These are phyloP conservation scores for Mycocalia duriaeana DNA, from an alignment of 1,284 basidiomycete genomes.

Conservation along the genomic window DNA sequence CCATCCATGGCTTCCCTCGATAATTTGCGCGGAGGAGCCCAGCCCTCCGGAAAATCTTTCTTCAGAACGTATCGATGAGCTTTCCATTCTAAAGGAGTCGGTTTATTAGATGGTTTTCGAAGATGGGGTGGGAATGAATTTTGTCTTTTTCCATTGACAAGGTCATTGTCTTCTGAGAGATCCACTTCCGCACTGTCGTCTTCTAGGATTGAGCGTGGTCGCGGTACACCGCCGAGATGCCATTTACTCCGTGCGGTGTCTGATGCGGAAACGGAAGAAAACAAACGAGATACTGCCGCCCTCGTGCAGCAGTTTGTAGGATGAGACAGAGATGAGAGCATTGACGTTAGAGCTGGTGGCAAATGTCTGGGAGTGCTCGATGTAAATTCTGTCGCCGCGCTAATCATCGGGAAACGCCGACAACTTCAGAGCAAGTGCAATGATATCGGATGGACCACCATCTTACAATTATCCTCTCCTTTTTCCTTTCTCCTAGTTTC, in stretches of 20 bases:
- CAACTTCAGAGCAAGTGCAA: no score
- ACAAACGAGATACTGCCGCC: no score
- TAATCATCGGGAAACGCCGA: no score
- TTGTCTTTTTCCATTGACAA: constrained; percentile 36
- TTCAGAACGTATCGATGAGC: constrained; percentile 58
- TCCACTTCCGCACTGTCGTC: constrained; percentile 42
- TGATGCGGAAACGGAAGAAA: neutral
- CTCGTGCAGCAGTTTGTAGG: no score
- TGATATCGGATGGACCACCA: neutral
- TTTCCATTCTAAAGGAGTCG: constrained; percentile 50
- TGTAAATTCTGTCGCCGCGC: no score
- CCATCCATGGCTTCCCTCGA: constrained; percentile 91
- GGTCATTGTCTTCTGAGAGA: constrained; percentile 49
- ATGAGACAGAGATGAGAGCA: no score
- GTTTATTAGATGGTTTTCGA: constrained; percentile 32
- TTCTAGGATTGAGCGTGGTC: constrained; percentile 49
- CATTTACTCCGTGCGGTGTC: constrained; percentile 30
- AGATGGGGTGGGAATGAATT: constrained; percentile 35
- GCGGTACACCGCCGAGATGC: constrained; percentile 42
- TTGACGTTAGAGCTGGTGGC: no score
- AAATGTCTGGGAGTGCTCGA: no score
- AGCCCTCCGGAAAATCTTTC: constrained; percentile 68
- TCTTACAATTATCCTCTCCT: neutral
- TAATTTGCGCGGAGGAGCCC: constrained; percentile 82
- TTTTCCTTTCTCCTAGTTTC: neutral